Conservation (phyloP, 441 rosid species). For the Gossypium schwendimanii region DNA sequence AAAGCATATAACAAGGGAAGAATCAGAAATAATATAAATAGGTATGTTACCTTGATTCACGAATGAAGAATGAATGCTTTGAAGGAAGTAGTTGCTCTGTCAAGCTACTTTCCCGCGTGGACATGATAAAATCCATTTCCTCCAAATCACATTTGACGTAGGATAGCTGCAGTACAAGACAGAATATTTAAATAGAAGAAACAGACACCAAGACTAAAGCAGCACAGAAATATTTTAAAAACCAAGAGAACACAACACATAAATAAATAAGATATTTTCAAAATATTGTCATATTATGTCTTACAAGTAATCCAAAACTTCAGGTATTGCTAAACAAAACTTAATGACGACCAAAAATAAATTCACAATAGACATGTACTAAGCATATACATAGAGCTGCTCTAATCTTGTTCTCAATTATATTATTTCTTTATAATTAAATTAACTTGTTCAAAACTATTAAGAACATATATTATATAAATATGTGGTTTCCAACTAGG, state of each 20-base stretch:
- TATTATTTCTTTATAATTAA: neutral
- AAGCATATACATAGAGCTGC: neutral
- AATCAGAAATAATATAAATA: conserved; percentile 17
- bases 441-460: neutral
- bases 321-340: neutral
- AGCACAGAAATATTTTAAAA: neutral
- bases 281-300: neutral
- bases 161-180: conserved; percentile 56
- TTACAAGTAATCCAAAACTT: neutral
- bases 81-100: conserved; percentile 89
- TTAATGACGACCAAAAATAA: neutral
- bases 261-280: conserved; percentile 6
- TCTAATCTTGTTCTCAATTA: neutral
- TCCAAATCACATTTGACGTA: conserved; percentile 72
- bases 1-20: conserved; percentile 1
- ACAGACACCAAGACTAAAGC: neutral
- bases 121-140: conserved; percentile 92
- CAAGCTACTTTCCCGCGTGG: conserved; percentile 65
- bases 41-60: conserved; percentile 68
- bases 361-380: neutral
- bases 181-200: conserved; percentile 22
- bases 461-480: neutral
- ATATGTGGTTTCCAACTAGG: neutral
- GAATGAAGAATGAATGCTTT: conserved; percentile 84
- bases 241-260: neutral